Conservation (phyloP, 2,329 filamentous ascomycete genomes). For the Xylaria sp. region DNA sequence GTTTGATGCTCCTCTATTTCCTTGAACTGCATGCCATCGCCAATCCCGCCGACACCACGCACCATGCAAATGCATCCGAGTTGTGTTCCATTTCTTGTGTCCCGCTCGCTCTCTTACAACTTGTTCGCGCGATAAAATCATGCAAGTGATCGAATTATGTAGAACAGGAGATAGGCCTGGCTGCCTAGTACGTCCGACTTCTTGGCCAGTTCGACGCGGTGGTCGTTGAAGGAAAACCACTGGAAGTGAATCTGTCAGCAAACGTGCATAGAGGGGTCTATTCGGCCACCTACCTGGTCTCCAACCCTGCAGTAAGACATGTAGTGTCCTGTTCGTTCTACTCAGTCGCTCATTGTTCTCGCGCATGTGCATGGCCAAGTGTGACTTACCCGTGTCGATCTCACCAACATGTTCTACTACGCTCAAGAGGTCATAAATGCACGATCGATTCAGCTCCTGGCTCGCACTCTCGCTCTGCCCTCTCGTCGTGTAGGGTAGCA, state of each 20-base stretch:
- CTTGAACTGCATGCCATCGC: conserved; percentile 21
- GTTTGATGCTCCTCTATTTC: conserved; percentile 32
- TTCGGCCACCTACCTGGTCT: conserved; percentile 60
- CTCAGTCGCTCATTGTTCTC: not conserved
- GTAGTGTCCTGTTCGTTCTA: conserved; percentile 67
- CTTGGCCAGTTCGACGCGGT: conserved; percentile 82
- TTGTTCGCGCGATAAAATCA: conserved; percentile 4
- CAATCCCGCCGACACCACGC: conserved; percentile 22
- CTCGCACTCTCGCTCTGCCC: conserved; percentile 56
- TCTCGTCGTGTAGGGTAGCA: conserved; percentile 85
- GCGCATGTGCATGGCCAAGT: not conserved
- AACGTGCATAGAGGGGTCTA: not conserved
- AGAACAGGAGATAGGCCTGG: conserved; percentile 91
- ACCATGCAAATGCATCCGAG: conserved; percentile 37
- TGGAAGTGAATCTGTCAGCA: conserved; percentile 43
- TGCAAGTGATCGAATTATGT: conserved; percentile 66
- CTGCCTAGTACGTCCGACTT: conserved; percentile 85
- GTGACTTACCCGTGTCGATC: conserved; percentile 72
- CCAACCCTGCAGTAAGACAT: conserved; percentile 86
- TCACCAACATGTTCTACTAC: conserved; percentile 94
- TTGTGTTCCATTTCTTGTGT: not conserved
- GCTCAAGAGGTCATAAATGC: conserved; percentile 84
- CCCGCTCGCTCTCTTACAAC: not conserved
- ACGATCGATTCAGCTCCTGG: conserved; percentile 65
- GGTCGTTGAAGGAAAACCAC: conserved; percentile 97